Evolutionary conservation across 2,329 filamentous ascomycete species (phyloP).

Genomic region (Aspergillus sp.): DNA sequence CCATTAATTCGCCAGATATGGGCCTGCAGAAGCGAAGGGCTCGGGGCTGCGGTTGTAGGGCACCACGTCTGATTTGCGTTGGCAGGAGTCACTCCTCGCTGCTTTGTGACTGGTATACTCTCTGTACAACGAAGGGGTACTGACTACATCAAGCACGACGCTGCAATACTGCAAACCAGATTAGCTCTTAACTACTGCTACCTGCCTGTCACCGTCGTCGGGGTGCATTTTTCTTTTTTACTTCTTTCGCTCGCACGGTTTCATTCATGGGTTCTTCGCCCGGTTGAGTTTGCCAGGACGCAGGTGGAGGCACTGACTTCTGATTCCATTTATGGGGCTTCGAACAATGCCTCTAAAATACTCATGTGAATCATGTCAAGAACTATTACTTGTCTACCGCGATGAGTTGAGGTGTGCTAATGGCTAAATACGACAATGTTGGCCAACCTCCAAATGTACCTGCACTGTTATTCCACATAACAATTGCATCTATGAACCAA

Average conservation of each 20-base stretch:
- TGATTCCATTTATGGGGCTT: background rate
- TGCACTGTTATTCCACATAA: background rate
- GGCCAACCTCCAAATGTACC: background rate
- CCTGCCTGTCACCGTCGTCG: background rate
- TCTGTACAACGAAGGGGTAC: background rate
- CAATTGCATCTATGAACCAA: background rate
- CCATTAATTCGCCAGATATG: background rate
- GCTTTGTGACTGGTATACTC: background rate
- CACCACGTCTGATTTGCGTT: conserved; percentile 21
- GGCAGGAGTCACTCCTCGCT: conserved; percentile 7
- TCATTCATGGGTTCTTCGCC: background rate
- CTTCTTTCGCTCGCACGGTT: background rate
- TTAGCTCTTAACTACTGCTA: background rate
- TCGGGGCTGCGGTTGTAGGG: conserved; percentile 13
- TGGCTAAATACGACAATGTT: background rate
- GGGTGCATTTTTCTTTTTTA: background rate
- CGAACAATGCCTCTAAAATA: background rate
- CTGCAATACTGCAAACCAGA: background rate
- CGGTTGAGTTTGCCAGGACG: background rate
- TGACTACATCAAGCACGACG: background rate
- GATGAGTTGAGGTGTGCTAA: background rate
- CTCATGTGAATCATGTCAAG: background rate
- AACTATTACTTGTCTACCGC: background rate
- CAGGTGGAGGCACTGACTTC: background rate
- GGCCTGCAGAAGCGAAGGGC: conserved; percentile 7